These are phyloP conservation scores for Nelumbo lutea DNA, from an alignment of 164 flowering plant genomes.

Conservation along the genomic window DNA sequence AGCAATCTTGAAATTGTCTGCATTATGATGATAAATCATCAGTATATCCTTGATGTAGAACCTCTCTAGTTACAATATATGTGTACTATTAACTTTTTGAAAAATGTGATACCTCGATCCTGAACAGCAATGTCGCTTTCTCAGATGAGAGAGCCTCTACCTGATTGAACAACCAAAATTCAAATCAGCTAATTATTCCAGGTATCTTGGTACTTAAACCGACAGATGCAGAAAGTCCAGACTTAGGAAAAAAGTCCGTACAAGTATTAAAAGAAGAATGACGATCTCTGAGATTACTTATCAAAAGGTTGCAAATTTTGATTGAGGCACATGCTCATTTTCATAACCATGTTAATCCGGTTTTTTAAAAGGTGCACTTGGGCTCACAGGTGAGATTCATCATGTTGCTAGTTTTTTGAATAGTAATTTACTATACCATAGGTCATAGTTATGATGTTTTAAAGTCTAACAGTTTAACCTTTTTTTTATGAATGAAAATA, in stretches of 20 bases:
- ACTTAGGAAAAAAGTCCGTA: not conserved
- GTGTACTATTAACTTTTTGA: not conserved
- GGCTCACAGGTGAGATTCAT: too few relatives aligned
- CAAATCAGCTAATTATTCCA: not conserved
- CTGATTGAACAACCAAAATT: slow-evolving; percentile 36
- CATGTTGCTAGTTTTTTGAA: too few relatives aligned
- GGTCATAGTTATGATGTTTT: too few relatives aligned
- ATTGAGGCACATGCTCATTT: too few relatives aligned
- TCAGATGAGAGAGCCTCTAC: slow-evolving; percentile 91
- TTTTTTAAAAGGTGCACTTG: too few relatives aligned
- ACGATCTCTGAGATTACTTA: not conserved
- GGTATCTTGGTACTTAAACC: not conserved
- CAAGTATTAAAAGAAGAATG: not conserved
- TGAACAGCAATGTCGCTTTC: slow-evolving; percentile 69
- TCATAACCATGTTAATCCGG: too few relatives aligned
- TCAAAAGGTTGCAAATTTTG: not conserved
- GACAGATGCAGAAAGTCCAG: not conserved
- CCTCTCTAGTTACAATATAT: too few relatives aligned
- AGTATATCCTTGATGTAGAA: too few relatives aligned
- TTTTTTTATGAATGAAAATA: too few relatives aligned
- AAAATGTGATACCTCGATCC: slow-evolving; percentile 67
- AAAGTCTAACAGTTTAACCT: too few relatives aligned
- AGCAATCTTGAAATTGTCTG: slow-evolving; percentile 73
- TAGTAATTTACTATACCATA: too few relatives aligned
- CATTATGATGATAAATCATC: not conserved